A percentile compares a stretch with the other conserved stretches of the same genome.
Evolutionary conservation across 129 eudicot genomes (phyloP).

Genomic region (Flaveria brownii): DNA sequence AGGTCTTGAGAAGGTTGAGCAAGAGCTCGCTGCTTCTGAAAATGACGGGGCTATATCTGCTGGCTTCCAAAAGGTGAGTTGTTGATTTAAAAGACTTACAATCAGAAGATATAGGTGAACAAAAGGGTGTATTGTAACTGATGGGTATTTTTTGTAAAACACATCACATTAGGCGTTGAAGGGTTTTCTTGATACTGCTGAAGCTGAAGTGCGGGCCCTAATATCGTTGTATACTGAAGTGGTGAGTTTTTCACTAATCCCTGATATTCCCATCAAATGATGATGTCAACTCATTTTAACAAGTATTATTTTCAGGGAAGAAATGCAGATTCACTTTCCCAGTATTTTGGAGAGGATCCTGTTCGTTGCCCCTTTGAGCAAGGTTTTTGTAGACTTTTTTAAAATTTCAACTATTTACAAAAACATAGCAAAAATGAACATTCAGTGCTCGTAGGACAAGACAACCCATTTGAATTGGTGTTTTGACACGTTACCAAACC

Average conservation of each 20-base stretch:
- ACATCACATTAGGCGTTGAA: constrained; percentile 68
- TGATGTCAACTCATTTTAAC: constrained; percentile 15
- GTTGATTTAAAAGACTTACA: not conserved
- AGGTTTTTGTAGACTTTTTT: constrained; percentile 44
- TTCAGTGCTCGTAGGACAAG: not conserved
- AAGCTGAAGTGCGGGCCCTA: constrained; percentile 95
- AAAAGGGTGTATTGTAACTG: not conserved
- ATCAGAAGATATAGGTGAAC: not conserved
- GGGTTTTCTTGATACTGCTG: constrained; percentile 92
- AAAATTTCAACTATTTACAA: not conserved
- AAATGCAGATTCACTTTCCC: constrained; percentile 90
- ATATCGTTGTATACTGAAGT: constrained; percentile 89
- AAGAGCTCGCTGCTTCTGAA: constrained; percentile 85
- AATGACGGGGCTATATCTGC: constrained; percentile 82
- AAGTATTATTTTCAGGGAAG: constrained; percentile 70
- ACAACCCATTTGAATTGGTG: not conserved
- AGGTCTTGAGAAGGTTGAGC: constrained; percentile 99
- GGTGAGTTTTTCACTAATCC: constrained; percentile 51
- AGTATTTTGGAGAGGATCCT: constrained; percentile 98
- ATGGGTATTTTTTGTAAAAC: constrained; percentile 10
- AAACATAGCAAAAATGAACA: not conserved
- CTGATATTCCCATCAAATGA: not conserved
- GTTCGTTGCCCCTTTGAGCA: constrained; percentile 97
- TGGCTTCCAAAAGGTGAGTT: constrained; percentile 79
- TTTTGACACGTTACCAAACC: not conserved